These are phyloP conservation scores for Colletotrichum shisoi DNA, from an alignment of 2,329 filamentous ascomycete species.

Conservation along the genomic window DNA sequence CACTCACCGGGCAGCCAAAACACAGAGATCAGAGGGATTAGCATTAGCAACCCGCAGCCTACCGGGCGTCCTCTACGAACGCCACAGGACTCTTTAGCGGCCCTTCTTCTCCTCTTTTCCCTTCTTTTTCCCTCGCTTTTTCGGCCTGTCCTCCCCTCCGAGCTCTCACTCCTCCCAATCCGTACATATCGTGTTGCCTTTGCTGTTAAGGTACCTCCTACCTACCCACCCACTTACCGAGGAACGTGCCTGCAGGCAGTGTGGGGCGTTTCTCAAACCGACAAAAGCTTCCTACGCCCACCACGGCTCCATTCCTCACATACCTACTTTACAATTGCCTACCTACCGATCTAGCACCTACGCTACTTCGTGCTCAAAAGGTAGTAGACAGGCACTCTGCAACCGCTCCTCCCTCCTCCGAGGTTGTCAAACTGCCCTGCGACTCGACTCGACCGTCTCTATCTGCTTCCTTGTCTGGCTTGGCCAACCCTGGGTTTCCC, in stretches of 20 bases:
- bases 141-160: neutral
- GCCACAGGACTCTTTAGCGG: conserved; percentile 23
- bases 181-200: neutral
- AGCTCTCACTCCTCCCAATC: neutral
- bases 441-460: conserved; percentile 10
- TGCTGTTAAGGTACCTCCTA: conserved; percentile 11
- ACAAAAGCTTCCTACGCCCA: conserved; percentile 37
- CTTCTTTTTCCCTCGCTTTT: neutral
- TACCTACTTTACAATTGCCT: no score
- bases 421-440: neutral
- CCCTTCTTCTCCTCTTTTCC: conserved; percentile 12
- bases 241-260: neutral
- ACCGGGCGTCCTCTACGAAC: conserved; percentile 35
- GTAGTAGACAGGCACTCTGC: conserved; percentile 13
- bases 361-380: neutral
- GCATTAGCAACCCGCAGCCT: conserved; percentile 34
- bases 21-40: conserved; percentile 21
- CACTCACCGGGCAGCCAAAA: conserved; percentile 25
- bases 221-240: neutral
- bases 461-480: conserved; percentile 5
- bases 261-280: conserved; percentile 31
- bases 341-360: neutral
- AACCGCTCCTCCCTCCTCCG: conserved; percentile 9
- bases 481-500: conserved; percentile 10
- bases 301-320: conserved; percentile 17